Evolutionary conservation across 176 grass and related monocot species (phyloP).

Genomic region (Carex littledalei): DNA sequence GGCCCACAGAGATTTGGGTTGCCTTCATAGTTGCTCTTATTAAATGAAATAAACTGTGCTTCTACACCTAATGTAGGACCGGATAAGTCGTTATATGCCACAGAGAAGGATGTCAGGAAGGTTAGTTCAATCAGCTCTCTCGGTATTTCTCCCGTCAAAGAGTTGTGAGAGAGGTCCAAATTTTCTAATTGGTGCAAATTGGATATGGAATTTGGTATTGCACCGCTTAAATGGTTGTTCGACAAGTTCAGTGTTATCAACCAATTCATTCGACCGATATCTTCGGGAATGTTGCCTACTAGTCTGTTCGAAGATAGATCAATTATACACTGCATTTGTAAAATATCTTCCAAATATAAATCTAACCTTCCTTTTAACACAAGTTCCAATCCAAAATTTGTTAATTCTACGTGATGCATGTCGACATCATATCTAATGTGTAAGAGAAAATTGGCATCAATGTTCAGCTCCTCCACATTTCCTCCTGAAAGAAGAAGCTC

Average conservation of each 20-base stretch:
- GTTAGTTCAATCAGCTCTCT: not conserved
- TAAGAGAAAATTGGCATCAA: too few species aligned
- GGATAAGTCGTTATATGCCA: slow-evolving; percentile 33
- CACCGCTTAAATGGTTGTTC: slow-evolving; percentile 5
- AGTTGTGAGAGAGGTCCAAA: slow-evolving; percentile 29
- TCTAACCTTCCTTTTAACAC: too few species aligned
- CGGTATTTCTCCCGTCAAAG: not conserved
- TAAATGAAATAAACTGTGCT: slow-evolving; percentile 18
- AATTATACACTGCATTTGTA: too few species aligned
- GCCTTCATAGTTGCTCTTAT: not conserved
- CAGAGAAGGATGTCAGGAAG: not conserved
- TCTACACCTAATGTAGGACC: slow-evolving; percentile 17
- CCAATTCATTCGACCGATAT: slow-evolving; percentile 10
- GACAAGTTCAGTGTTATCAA: slow-evolving; percentile 27
- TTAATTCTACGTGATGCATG: too few species aligned
- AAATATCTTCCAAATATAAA: too few species aligned
- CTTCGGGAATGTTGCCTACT: not conserved
- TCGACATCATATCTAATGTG: too few species aligned
- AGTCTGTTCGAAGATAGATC: too few species aligned
- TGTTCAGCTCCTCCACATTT: too few species aligned
- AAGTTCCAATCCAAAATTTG: too few species aligned
- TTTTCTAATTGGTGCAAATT: slow-evolving; percentile 12
- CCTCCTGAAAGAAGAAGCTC: too few species aligned
- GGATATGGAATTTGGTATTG: slow-evolving; percentile 8
- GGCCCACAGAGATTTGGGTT: slow-evolving; percentile 9